These are phyloP conservation scores for Macrotyloma uniflorum DNA, from an alignment of 306 rosid species.

Conservation along the genomic window DNA sequence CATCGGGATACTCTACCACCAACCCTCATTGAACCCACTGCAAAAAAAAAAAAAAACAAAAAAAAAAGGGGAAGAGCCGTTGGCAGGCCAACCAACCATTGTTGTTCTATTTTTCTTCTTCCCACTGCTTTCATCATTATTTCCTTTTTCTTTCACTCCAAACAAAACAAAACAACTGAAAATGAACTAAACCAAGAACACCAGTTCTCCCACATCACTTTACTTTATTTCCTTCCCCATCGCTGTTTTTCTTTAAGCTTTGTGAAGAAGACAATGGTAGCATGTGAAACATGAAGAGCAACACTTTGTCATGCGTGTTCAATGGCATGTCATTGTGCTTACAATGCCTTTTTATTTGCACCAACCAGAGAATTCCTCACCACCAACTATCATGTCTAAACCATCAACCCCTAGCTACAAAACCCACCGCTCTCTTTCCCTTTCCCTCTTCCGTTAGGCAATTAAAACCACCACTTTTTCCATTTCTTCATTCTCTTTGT, in stretches of 20 bases:
- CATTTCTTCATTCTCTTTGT: neutral
- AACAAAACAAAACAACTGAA: no score
- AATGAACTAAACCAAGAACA: conserved; percentile 37
- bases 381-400: conserved; percentile 38
- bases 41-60: no score
- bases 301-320: conserved; percentile 67
- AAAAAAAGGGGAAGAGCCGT: no score
- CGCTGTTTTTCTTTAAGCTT: neutral
- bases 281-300: conserved; percentile 63
- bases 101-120: no score
- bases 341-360: conserved; percentile 58
- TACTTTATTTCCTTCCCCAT: conserved; percentile 1
- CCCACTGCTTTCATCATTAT: no score
- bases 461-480: neutral
- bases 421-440: neutral
- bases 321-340: conserved; percentile 83
- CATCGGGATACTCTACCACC: no score
- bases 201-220: conserved; percentile 45
- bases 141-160: no score
- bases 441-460: conserved; percentile 1
- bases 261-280: conserved; percentile 53
- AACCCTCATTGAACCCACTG: no score
- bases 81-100: no score
- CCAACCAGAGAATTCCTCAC: conserved; percentile 42
- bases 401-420: conserved; percentile 35